phyloP scores from a whole-genome alignment of 78 protist genomes.

The Polysphondylium violaceum region DNA sequence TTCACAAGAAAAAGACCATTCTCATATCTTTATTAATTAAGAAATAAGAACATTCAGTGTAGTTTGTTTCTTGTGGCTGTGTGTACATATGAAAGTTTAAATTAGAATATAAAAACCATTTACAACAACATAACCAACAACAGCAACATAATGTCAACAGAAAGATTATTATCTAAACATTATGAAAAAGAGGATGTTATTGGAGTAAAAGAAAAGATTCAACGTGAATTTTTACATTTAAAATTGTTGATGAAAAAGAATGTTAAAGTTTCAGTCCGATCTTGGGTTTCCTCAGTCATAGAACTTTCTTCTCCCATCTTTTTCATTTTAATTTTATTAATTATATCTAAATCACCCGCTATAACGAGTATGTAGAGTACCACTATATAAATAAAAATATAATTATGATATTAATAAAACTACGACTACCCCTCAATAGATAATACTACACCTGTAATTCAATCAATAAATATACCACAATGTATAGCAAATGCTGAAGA shows the following conservation, averaged over 20 bases:
- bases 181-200: too few species aligned
- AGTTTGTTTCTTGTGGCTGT: too few species aligned
- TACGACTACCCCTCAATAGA: neutral
- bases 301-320: slow-evolving; percentile 62
- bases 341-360: slow-evolving; percentile 22
- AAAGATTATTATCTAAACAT: too few species aligned
- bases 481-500: slow-evolving; percentile 38
- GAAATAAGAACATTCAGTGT: too few species aligned
- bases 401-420: neutral
- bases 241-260: slow-evolving; percentile 67
- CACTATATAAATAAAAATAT: neutral
- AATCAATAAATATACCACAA: slow-evolving; percentile 7
- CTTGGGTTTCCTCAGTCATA: slow-evolving; percentile 25
- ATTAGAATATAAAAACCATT: too few species aligned
- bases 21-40: too few species aligned
- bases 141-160: too few species aligned
- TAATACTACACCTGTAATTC: neutral
- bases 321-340: slow-evolving; percentile 48
- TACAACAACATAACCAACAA: too few species aligned
- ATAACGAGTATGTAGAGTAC: slow-evolving; percentile 13
- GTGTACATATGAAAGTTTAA: too few species aligned
- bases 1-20: too few species aligned
- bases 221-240: slow-evolving; percentile 38
- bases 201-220: neutral
- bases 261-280: slow-evolving; percentile 40